Evolutionary conservation across 2,329 filamentous ascomycete genomes (phyloP), one percentile per base, ranked within the genome.

Genomic region (Cercospora sesami): DNA sequence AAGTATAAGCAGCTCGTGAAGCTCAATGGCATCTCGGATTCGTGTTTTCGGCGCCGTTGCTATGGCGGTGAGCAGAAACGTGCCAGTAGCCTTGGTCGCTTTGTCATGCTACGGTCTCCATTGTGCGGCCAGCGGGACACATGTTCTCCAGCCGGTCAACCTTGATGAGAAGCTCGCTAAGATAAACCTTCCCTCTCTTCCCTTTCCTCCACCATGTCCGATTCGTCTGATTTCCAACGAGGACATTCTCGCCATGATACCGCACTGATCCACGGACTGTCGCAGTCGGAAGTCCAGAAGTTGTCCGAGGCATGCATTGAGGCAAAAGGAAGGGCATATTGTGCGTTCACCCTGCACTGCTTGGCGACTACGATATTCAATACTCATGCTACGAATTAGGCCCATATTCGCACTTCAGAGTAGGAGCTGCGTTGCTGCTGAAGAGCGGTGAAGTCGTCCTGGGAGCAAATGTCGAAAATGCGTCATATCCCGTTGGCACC

Each of bases 401-500:
- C 78, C 93, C 92, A 3, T 97, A 97, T 84, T 96, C 92, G 75
- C 86, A 90, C 68, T 99, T 98, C 85, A 91, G 90, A 71, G 95
- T 99, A 70, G 95, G 95, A 70, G 90, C 91, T 60, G 89, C 91
- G 36, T 81, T 98, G 69, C 88, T 98, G 69, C 85, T 87, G 33
- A 73, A 72, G 21, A 73, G 73, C 51, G 78, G 78, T 28, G 67
- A 85, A 73, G 84, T 93, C 66, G 83, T 86, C 4, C 70, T 73
- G 57, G 95, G 95, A 64, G 93, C 92, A 70, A 97, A 97, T 78
- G 89, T 98, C 69, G 95, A 99, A 82, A 97, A 98, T 78, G 94
- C 93, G 1, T 84, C 91, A 30, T 98, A 96, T 78, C 94, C 95
- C 0, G 94, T 97, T 5, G 93, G 93, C n/a, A 96, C 92, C 2